phyloP scores from a whole-genome alignment of 768 basidiomycete species.

The Mycena indigotica region DNA sequence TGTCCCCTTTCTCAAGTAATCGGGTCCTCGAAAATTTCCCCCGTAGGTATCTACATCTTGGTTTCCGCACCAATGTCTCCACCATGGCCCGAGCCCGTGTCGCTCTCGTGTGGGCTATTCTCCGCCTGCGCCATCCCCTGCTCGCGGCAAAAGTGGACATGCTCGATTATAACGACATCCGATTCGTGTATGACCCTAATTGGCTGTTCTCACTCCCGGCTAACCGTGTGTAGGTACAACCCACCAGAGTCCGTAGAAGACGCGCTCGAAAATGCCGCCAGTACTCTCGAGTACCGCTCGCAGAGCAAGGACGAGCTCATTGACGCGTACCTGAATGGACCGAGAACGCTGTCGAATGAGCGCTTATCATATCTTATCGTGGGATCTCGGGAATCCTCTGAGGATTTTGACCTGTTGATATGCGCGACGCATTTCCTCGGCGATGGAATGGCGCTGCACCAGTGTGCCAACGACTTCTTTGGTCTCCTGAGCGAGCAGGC shows the following conservation, averaged over 20 bases:
- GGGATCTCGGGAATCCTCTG: conserved; percentile 27
- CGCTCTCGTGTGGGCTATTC: conserved; percentile 66
- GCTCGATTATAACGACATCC: conserved; percentile 62
- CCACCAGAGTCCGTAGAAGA: conserved; percentile 45
- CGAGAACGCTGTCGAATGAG: conserved; percentile 68
- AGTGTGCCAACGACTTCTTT: conserved; percentile 81
- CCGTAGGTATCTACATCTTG: conserved; percentile 80
- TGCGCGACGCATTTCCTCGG: conserved; percentile 82
- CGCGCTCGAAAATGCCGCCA: conserved; percentile 50
- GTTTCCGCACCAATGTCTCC: conserved; percentile 51
- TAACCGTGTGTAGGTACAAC: conserved; percentile 40
- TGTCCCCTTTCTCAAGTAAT: conserved; percentile 22
- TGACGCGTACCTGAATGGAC: conserved; percentile 74
- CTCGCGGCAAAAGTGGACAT: conserved; percentile 65
- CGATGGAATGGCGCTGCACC: conserved; percentile 86
- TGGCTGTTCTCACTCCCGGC: conserved; percentile 4
- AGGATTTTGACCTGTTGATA: conserved; percentile 64
- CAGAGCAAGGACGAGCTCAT: conserved; percentile 65
- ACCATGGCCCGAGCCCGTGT: conserved; percentile 53
- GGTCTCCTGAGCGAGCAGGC: conserved; percentile 50
- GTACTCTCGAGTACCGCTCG: conserved; percentile 50
- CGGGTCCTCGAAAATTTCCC: conserved; percentile 1
- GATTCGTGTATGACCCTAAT: conserved; percentile 57
- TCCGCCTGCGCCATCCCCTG: conserved; percentile 70
- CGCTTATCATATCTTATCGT: conserved; percentile 68